phyloP scores from a whole-genome alignment of 2,329 filamentous ascomycete species.

The Ilyonectria destructans region DNA sequence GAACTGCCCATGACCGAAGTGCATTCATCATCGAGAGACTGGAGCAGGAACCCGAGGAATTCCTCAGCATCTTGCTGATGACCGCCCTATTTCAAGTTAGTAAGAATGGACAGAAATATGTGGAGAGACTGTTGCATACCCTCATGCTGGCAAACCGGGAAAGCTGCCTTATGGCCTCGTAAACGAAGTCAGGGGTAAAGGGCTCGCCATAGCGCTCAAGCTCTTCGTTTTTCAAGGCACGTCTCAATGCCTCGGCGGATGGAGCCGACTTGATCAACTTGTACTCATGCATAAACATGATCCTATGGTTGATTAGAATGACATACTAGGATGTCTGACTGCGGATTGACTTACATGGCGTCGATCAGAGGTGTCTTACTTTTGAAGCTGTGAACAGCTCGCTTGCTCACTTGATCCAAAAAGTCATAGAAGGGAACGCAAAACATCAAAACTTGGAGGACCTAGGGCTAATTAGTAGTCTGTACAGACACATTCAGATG shows the following conservation, averaged over 20 bases:
- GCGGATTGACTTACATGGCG: slow-evolving; percentile 81
- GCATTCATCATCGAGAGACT: slow-evolving; percentile 95
- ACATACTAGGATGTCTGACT: neutral
- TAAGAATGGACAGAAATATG: neutral
- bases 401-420: slow-evolving; percentile 87
- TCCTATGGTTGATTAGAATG: slow-evolving; percentile 67
- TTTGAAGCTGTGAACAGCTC: slow-evolving; percentile 92
- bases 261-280: slow-evolving; percentile 85
- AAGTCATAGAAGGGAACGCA: slow-evolving; percentile 97
- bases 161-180: slow-evolving; percentile 89
- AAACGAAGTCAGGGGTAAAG: slow-evolving; percentile 95
- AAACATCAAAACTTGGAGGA: slow-evolving; percentile 95
- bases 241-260: slow-evolving; percentile 81
- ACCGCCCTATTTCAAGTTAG: slow-evolving; percentile 74
- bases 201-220: slow-evolving; percentile 92
- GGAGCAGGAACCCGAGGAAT: slow-evolving; percentile 93
- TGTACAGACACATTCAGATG: no score
- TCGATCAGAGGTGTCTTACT: slow-evolving; percentile 95
- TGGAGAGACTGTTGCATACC: slow-evolving; percentile 65
- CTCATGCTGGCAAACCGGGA: slow-evolving; percentile 94
- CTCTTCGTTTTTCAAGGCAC: slow-evolving; percentile 84
- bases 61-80: slow-evolving; percentile 99
- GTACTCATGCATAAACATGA: slow-evolving; percentile 97
- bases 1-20: slow-evolving; percentile 75
- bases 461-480: slow-evolving; percentile 68